Evolutionary conservation across 1,139 yeast species (phyloP).

Genomic region (Suhomyces coccinellae): DNA sequence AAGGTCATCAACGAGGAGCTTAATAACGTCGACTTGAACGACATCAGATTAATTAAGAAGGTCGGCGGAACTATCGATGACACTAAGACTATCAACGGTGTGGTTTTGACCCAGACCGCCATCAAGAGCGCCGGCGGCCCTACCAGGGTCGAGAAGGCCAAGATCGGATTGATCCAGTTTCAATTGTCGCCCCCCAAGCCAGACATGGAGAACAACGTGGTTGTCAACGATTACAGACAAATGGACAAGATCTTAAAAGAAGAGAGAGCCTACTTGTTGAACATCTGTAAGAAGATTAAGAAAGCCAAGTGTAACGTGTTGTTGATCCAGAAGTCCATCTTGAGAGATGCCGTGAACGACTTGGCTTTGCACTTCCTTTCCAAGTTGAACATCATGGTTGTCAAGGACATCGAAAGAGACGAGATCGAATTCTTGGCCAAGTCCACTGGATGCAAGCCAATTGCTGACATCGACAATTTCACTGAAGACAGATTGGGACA

Average conservation of each 20-base stretch:
- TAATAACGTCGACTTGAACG: conserved; percentile 77
- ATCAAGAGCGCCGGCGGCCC: conserved; percentile 97
- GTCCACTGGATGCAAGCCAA: conserved; percentile 91
- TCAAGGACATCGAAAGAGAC: conserved; percentile 94
- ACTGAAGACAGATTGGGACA: conserved; percentile 89
- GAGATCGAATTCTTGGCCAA: conserved; percentile 93
- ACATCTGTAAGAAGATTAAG: conserved; percentile 93
- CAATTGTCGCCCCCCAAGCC: conserved; percentile 99
- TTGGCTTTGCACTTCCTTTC: conserved; percentile 92
- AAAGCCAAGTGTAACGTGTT: conserved; percentile 96
- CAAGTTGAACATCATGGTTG: conserved; percentile 88
- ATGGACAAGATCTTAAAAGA: conserved; percentile 98
- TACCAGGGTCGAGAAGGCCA: conserved; percentile 88
- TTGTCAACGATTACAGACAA: conserved; percentile 96
- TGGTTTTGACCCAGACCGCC: conserved; percentile 87
- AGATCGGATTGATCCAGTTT: conserved; percentile 88
- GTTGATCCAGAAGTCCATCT: conserved; percentile 88
- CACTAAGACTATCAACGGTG: conserved; percentile 89
- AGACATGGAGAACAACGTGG: conserved; percentile 96
- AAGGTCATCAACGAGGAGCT: conserved; percentile 64
- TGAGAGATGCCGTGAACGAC: conserved; percentile 97
- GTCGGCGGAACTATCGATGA: conserved; percentile 98
- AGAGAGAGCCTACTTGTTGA: conserved; percentile 91
- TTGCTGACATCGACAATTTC: conserved; percentile 91
- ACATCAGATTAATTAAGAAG: conserved; percentile 86